A percentile compares a stretch with the other conserved stretches of the same genome.
Evolutionary conservation across 352 stramenopile genomes (phyloP).

Genomic region (Phytophthora boehmeriae): DNA sequence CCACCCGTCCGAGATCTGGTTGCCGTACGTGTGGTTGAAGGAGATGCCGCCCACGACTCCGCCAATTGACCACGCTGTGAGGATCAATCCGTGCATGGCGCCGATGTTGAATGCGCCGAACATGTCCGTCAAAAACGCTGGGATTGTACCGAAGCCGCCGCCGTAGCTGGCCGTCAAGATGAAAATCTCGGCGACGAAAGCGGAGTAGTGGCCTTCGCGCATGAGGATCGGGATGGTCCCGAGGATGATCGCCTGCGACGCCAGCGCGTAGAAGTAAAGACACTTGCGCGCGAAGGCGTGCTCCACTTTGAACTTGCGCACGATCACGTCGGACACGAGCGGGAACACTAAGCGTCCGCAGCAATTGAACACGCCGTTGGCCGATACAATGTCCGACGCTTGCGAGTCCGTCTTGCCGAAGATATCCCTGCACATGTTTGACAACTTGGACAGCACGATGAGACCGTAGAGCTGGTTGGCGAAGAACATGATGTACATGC

Average conservation of each 20-base stretch:
- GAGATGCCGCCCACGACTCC: slow-evolving; percentile 72
- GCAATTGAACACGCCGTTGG: slow-evolving; percentile 67
- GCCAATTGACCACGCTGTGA: slow-evolving; percentile 80
- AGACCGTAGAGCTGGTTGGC: slow-evolving; percentile 62
- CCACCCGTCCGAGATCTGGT: slow-evolving; percentile 38
- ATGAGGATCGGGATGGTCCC: slow-evolving; percentile 70
- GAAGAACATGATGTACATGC: slow-evolving; percentile 74
- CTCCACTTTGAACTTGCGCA: slow-evolving; percentile 46
- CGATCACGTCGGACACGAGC: slow-evolving; percentile 42
- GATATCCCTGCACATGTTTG: slow-evolving; percentile 53
- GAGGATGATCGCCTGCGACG: slow-evolving; percentile 65
- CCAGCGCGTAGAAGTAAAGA: slow-evolving; percentile 66
- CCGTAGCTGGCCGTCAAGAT: slow-evolving; percentile 75
- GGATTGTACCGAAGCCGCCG: slow-evolving; percentile 74
- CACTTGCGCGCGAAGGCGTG: slow-evolving; percentile 50
- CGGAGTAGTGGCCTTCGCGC: slow-evolving; percentile 53
- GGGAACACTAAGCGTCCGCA: slow-evolving; percentile 47
- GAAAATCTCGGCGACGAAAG: slow-evolving; percentile 67
- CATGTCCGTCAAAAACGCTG: slow-evolving; percentile 80
- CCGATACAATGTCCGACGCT: slow-evolving; percentile 48
- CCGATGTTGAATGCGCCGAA: slow-evolving; percentile 86
- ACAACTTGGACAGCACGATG: slow-evolving; percentile 66
- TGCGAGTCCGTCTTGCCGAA: slow-evolving; percentile 41
- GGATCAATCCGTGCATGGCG: slow-evolving; percentile 75
- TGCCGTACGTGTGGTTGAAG: slow-evolving; percentile 67